Percentiles rank a stretch among this genome's conserved stretches.
phyloP scores from a whole-genome alignment of 257 asterid genomes.

The Solanum rostratum region DNA sequence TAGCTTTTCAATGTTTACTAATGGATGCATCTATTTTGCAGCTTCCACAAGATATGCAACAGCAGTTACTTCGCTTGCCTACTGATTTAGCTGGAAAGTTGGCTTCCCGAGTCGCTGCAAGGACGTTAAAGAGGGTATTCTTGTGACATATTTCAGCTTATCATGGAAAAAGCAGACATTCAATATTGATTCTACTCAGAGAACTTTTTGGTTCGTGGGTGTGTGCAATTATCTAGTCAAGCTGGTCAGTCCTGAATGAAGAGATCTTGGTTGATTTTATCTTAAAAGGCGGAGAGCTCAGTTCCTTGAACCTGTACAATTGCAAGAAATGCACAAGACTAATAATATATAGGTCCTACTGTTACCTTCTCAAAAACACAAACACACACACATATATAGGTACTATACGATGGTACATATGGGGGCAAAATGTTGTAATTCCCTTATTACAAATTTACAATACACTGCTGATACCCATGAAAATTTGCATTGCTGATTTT shows the following conservation, averaged over 20 bases:
- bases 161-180: background rate
- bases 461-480: background rate
- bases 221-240: background rate
- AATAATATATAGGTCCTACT: no score
- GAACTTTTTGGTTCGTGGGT: background rate
- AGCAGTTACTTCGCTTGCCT: slow-evolving; percentile 47
- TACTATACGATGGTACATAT: background rate
- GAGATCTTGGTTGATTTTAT: background rate
- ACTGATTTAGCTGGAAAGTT: slow-evolving; percentile 59
- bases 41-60: slow-evolving; percentile 81
- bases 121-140: slow-evolving; percentile 57
- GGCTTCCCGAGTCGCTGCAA: slow-evolving; percentile 61
- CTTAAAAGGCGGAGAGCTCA: background rate
- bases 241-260: background rate
- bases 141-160: slow-evolving; percentile 14
- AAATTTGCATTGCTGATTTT: background rate
- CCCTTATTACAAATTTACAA: background rate
- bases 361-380: no score
- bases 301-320: background rate
- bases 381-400: background rate
- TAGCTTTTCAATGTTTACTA: background rate
- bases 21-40: slow-evolving; percentile 14
- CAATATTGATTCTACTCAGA: background rate
- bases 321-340: background rate
- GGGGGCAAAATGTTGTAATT: background rate